phyloP scores from a whole-genome alignment of 2,329 filamentous ascomycete genomes.

The Capronia americana region DNA sequence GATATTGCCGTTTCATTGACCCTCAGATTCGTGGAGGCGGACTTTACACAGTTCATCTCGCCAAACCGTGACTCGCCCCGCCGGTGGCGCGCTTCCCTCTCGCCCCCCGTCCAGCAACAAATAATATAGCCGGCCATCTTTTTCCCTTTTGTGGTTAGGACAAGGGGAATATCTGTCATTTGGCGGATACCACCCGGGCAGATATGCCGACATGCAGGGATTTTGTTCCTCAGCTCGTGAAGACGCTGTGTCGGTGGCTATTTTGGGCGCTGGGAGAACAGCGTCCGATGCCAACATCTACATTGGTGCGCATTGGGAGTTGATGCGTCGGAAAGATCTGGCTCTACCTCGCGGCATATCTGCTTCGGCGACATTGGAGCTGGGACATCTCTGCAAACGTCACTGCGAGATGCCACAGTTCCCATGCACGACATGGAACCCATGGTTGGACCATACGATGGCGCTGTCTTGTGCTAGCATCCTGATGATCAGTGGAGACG shows the following conservation, averaged over 20 bases:
- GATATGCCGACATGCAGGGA: not conserved
- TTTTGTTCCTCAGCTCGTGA: not conserved
- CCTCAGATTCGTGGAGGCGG: not conserved
- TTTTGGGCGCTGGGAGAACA: not conserved
- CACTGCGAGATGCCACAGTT: not conserved
- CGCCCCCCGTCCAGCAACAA: constrained; percentile 9
- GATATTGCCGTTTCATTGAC: not conserved
- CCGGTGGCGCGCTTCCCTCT: constrained; percentile 11
- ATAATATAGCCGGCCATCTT: constrained; percentile 14
- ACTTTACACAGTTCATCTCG: not conserved
- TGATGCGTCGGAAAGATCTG: not conserved
- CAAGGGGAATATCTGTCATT: not conserved
- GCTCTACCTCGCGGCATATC: not conserved
- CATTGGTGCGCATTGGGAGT: not conserved
- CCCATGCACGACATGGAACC: not conserved
- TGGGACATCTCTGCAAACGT: not conserved
- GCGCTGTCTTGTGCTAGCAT: not conserved
- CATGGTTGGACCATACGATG: not conserved
- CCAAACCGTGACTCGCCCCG: constrained; percentile 4
- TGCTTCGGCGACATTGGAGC: not conserved
- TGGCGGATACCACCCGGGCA: constrained; percentile 4
- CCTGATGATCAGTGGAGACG: not conserved
- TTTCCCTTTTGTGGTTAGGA: constrained; percentile 9
- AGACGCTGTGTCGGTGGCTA: not conserved
- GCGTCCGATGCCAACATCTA: not conserved